Conservation (phyloP, 1,284 basidiomycete species). For the Rhodotorula sp. region DNA sequence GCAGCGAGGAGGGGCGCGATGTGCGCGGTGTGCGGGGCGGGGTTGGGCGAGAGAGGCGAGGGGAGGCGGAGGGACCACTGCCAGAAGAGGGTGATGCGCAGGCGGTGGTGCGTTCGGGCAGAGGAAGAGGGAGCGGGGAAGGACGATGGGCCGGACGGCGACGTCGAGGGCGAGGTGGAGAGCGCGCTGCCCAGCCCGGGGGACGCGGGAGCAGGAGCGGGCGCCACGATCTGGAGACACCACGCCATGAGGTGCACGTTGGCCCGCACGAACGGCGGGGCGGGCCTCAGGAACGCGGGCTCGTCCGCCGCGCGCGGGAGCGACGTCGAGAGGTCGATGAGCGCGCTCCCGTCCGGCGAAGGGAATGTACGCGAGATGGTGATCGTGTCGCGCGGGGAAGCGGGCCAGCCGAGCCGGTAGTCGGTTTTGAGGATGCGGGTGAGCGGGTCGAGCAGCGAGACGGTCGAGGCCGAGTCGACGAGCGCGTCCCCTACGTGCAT, state of each 20-base stretch:
- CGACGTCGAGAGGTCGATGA: slow-evolving; percentile 94
- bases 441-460: slow-evolving; percentile 83
- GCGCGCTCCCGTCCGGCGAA: slow-evolving; percentile 34
- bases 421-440: slow-evolving; percentile 86
- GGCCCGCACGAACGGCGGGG: slow-evolving; percentile 92
- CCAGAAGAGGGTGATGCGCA: slow-evolving; percentile 90
- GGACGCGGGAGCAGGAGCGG: slow-evolving; percentile 9
- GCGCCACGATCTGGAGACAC: slow-evolving; percentile 72
- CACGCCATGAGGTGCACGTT: slow-evolving; percentile 85
- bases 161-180: slow-evolving; percentile 38
- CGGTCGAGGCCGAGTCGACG: slow-evolving; percentile 76
- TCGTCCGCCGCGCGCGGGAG: slow-evolving; percentile 86
- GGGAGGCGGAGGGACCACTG: slow-evolving; percentile 84
- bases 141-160: slow-evolving; percentile 46
- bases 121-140: slow-evolving; percentile 51
- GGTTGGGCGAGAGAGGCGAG: neutral
- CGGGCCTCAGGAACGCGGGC: slow-evolving; percentile 87
- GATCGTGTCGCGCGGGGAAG: slow-evolving; percentile 88
- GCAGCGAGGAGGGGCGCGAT: slow-evolving; percentile 5
- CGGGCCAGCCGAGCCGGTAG: slow-evolving; percentile 93
- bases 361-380: slow-evolving; percentile 81
- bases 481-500: slow-evolving; percentile 71
- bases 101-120: slow-evolving; percentile 42
- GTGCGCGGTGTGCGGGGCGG: slow-evolving; percentile 3
- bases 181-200: neutral